phyloP scores from a whole-genome alignment of 306 rosid species.

The Dryas octopetala region DNA sequence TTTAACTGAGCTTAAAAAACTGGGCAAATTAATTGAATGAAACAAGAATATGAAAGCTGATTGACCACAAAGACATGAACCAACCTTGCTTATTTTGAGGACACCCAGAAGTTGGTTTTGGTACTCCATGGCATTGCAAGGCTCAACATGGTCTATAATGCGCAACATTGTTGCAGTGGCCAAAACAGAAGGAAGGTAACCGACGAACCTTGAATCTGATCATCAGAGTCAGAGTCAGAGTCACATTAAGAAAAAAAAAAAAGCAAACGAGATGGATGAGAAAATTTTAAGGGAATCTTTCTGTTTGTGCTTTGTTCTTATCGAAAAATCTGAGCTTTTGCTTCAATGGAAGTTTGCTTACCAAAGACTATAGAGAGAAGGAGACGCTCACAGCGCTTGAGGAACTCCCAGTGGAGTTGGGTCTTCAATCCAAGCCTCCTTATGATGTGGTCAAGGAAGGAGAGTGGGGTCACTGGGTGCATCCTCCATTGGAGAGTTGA shows the following conservation, averaged over 20 bases:
- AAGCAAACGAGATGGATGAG: not conserved
- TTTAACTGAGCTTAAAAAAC: too few species aligned
- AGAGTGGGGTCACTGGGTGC: conserved; percentile 91
- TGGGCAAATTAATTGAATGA: too few species aligned
- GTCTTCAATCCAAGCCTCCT: conserved; percentile 77
- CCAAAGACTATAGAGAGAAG: conserved; percentile 74
- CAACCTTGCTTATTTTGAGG: conserved; percentile 71
- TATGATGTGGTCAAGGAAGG: conserved; percentile 74
- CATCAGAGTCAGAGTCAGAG: too few species aligned
- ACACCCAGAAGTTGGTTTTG: conserved; percentile 67
- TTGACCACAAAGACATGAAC: not conserved
- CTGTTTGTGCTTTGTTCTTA: conserved; percentile 6
- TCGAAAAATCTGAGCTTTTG: conserved; percentile 8
- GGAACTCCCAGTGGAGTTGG: conserved; percentile 66
- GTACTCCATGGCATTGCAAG: conserved; percentile 52
- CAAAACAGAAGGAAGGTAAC: conserved; percentile 84
- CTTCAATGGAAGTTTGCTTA: conserved; percentile 24
- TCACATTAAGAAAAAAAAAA: not conserved
- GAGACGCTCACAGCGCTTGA: conserved; percentile 67
- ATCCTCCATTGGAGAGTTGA: conserved; percentile 84
- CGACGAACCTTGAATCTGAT: conserved; percentile 76
- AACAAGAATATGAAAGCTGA: not conserved
- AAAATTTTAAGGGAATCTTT: not conserved
- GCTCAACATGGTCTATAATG: conserved; percentile 69
- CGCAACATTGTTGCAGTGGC: conserved; percentile 87